Base-by-base conservation (phyloP, 169 alveolate species). In the Plasmodium billcollinsi region DNA sequence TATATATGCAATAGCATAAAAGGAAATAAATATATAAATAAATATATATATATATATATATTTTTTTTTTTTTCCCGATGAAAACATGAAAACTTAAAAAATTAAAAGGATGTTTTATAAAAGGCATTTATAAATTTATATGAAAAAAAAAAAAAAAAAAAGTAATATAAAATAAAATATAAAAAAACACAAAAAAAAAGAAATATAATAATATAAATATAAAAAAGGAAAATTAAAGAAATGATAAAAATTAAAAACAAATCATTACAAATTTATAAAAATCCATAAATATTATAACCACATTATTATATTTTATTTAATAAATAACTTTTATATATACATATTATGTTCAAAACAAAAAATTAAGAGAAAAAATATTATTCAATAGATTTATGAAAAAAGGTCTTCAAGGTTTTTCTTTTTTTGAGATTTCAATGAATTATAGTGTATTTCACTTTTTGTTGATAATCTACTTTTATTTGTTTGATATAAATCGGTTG, bases 381-480 rank as follows among this genome's bases (percentile, higher is more conserved):
- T 6, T 15, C 71, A 24, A 47, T 21, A 12, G 7, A n/a, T 43
- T 58, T 69, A 80, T 45, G 90, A 74, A 54, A 80, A 80, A n/a
- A 80, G 73, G 56, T 80, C 90, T 80, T 80, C 90, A 12, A 80
- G 70, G 45, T 80, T 80, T 54, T 80, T 80, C 70, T 80, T 80
- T 69, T 80, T 80, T 69, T 80, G 90, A 43, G 61, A 62, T 72
- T 80, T 67, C 11, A 33, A 49, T 8, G 83, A 58, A 49, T 69
- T 80, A 43, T 80, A 69, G 65, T 66, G 85, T 12, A 80, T 80
- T 80, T 80, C 90, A 49, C 90, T 80, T 61, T 67, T 80, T 59
- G 90, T 69, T 14, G 80, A 67, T 69, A 80, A 80, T 39, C 59
- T 80, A 26, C 33, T 61, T 63, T 67, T 71, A 72, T 62, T 62